These are phyloP conservation scores for Oryza punctata DNA, from an alignment of 176 grass and related monocot species.

Conservation along the genomic window DNA sequence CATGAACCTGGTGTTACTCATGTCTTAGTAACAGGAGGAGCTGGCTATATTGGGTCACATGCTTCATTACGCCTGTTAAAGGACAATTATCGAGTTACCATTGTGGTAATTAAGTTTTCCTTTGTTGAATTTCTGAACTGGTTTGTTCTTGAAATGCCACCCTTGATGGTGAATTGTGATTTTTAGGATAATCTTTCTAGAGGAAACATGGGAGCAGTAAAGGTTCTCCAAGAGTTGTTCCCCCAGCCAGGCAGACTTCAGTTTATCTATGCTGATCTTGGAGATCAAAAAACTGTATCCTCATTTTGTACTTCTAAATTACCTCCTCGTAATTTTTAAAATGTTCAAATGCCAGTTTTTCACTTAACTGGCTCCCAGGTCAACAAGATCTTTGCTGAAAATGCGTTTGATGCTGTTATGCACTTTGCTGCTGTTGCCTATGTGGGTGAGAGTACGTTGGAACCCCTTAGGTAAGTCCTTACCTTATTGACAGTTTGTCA, in stretches of 20 bases:
- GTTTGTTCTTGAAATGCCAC: constrained; percentile 11
- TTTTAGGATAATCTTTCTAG: constrained; percentile 83
- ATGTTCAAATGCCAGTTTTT: constrained; percentile 31
- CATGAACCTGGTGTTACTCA: constrained; percentile 74
- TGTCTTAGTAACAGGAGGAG: constrained; percentile 79
- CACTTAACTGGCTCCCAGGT: constrained; percentile 54
- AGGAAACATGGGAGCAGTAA: constrained; percentile 78
- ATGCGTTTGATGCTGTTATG: constrained; percentile 86
- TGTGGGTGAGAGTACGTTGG: constrained; percentile 82
- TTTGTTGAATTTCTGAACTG: constrained; percentile 24
- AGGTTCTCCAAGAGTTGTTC: constrained; percentile 69
- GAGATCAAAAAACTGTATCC: constrained; percentile 79
- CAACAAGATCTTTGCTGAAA: constrained; percentile 74
- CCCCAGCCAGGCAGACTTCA: constrained; percentile 72
- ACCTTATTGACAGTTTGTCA: constrained; percentile 5
- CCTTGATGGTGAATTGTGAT: constrained; percentile 16
- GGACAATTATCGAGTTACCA: constrained; percentile 74
- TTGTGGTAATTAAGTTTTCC: constrained; percentile 68
- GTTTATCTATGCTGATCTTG: constrained; percentile 80
- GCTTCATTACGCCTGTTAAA: constrained; percentile 70
- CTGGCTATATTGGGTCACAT: constrained; percentile 90
- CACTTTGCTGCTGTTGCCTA: constrained; percentile 89
- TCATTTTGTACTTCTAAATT: constrained; percentile 38
- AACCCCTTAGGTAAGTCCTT: constrained; percentile 59
- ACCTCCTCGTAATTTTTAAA: not conserved